Percentiles rank a stretch among this genome's conserved stretches.
Conservation (phyloP, 768 basidiomycete genomes). For the Cystofilobasidium capitatum region DNA sequence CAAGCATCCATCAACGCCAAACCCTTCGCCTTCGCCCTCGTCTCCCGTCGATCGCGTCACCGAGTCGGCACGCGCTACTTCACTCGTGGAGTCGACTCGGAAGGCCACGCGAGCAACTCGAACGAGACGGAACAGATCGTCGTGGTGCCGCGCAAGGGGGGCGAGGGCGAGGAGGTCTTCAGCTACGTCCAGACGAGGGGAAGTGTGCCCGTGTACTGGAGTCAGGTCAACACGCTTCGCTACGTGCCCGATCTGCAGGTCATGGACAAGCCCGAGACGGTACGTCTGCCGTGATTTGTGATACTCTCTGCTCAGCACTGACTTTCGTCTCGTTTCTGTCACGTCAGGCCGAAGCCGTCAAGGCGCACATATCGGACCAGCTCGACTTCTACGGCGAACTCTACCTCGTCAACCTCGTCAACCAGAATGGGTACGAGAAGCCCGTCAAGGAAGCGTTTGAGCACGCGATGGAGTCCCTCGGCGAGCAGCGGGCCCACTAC, state of each 20-base stretch:
- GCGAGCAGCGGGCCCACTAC: conserved; percentile 63
- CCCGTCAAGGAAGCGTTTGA: conserved; percentile 95
- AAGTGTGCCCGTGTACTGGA: conserved; percentile 90
- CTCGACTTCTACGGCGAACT: conserved; percentile 65
- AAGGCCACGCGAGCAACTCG: conserved; percentile 90
- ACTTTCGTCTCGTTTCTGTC: background rate
- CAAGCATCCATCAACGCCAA: conserved; percentile 65
- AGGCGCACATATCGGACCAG: conserved; percentile 64
- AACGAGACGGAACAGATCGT: conserved; percentile 96
- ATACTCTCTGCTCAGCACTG: background rate
- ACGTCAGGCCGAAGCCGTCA: conserved; percentile 57
- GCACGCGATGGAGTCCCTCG: conserved; percentile 55
- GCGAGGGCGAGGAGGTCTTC: conserved; percentile 41
- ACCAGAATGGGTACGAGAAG: conserved; percentile 83
- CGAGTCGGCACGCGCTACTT: conserved; percentile 97
- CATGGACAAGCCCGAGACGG: conserved; percentile 83
- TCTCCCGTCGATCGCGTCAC: conserved; percentile 86
- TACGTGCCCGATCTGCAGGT: conserved; percentile 94
- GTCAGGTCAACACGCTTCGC: conserved; percentile 84
- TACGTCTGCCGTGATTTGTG: conserved; percentile 40
- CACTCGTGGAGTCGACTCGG: conserved; percentile 79
- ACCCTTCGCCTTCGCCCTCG: conserved; percentile 70
- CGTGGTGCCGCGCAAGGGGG: conserved; percentile 44
- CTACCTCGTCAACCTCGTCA: conserved; percentile 79
- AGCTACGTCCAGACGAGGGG: conserved; percentile 92